Base-by-base conservation (phyloP, 2,329 filamentous ascomycete genomes). In the Lithohypha guttulata region DNA sequence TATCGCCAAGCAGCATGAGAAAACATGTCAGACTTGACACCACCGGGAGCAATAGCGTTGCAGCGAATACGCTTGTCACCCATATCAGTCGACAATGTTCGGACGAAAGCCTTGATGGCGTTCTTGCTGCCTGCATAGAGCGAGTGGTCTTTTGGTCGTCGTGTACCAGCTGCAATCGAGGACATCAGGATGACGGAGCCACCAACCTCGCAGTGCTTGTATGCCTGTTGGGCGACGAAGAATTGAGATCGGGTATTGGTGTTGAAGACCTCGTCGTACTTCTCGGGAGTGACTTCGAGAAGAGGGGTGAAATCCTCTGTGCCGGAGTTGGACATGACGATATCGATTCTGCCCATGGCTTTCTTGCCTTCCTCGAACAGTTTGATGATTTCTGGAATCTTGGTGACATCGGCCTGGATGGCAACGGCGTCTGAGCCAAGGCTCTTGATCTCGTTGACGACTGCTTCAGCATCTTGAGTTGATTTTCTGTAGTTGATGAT, bases 11-110 rank as follows among this genome's bases (percentile, higher is more conserved):
- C 70, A 58, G 80, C 80, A 59, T 75, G 70, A 45, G 77, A 69
- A 64, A 80, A 85, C 81, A 85, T 85, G 59, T 85, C 81, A 29
- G 70, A 77, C 70, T 82, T 80, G 64, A 83, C 77, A 30, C 79
- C 79, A 41, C 79, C 79, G 2, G 79, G 79, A 2, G 79, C 79
- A 32, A 83, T 77, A 48, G 77, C 78, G 52, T 84, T 84, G 60
- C 80, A 78, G 0, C 79, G 83, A 54, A 83, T 77, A 35, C 75
- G 71, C 52, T 72, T 70, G 52, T 67, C 68, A 42, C 79, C 79
- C 57, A 79, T 81, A 60, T 84, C 79, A 37, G 78, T 79, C 6
- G 79, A 74, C 53, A 84, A 81, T 18, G 73, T 70, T 60, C 80
- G 79, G 54, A 79, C 75, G 64, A 83, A 77, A 32, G 78, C 79